phyloP scores from a whole-genome alignment of 139 green algal species.

The Nannochloris sp. region DNA sequence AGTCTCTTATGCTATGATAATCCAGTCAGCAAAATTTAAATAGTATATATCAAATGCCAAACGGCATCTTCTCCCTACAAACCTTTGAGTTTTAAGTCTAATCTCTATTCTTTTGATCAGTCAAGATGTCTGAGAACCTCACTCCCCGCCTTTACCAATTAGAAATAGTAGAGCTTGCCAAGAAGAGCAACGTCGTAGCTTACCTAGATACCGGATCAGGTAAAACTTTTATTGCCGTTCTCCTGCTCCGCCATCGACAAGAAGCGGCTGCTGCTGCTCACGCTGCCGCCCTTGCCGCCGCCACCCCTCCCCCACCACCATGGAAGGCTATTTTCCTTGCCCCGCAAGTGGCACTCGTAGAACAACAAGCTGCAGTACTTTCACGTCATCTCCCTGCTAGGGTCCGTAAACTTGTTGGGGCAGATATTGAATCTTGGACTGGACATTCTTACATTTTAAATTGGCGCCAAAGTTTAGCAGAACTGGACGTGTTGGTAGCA shows the following conservation, averaged over 20 bases:
- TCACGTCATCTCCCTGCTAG: neutral
- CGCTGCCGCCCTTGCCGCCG: neutral
- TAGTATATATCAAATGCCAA: too few relatives aligned
- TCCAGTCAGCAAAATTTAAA: too few relatives aligned
- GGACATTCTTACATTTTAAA: neutral
- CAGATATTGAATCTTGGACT: neutral
- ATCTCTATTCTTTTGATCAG: too few relatives aligned
- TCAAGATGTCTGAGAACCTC: neutral
- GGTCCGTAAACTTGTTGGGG: slow-evolving; percentile 11
- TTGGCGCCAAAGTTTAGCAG: slow-evolving; percentile 22
- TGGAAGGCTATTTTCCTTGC: neutral
- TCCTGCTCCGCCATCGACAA: slow-evolving; percentile 43
- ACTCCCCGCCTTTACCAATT: slow-evolving; percentile 18
- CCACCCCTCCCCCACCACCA: too few relatives aligned
- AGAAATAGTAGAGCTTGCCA: slow-evolving; percentile 23
- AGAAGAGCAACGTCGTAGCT: slow-evolving; percentile 15
- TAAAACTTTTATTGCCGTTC: slow-evolving; percentile 49
- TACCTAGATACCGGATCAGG: slow-evolving; percentile 32
- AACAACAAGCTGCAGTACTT: slow-evolving; percentile 35
- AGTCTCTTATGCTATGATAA: too few relatives aligned
- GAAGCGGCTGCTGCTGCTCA: neutral
- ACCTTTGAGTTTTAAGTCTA: too few relatives aligned
- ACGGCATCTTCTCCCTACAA: too few relatives aligned
- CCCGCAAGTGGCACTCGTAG: slow-evolving; percentile 36
- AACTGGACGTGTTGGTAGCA: slow-evolving; percentile 50